Base-by-base conservation (phyloP, 2,329 filamentous ascomycete genomes). In the Aureobasidium sp. region DNA sequence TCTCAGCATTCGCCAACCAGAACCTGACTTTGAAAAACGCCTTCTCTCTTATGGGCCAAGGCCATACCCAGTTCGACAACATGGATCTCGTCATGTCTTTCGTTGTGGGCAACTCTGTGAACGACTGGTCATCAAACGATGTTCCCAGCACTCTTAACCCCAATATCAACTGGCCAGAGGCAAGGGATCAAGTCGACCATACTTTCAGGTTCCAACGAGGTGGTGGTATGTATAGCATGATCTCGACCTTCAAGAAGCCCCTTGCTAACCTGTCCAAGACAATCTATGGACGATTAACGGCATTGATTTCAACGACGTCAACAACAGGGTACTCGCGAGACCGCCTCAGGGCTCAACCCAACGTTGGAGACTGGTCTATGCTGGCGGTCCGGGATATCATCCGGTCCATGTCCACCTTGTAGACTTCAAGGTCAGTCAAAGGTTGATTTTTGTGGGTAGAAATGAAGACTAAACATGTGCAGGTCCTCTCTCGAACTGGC, bases 331-430 rank as follows among this genome's bases (percentile, higher is more conserved):
- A 61, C 60, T 71, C 46, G 68, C 71, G 33, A 65, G 66, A 60
- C 71, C 72, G 15, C 60, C 61, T 17, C 68, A 70, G 19, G 73
- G 73, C 10, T 61, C 64, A 3, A 68, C 70, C n/a, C 71, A 74
- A 62, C 68, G 72, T 27, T 74, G 73, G 73, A 65, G 68, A 25
- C 61, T 74, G 4, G 62, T 75, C 61, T 83, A 84, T 67, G 72
- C 70, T 27, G 74, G 73, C 17, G 80, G 78, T n/a, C 78, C 75
- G 25, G 80, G 79, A 67, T 75, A 77, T 1, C 81, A 84, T 64
- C 81, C 81, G 0, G 70, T 76, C 37, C 82, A 85, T 68, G 77
- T 84, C 53, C 83, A 85, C 66, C 74, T 84, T 1, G 77, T 85
- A 47, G 81, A 84, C 42, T 57, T 57, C 31, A 45, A 57, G 31